Conservation (phyloP, 805 yeast species). For the Sugiyamaella chiloensis region DNA sequence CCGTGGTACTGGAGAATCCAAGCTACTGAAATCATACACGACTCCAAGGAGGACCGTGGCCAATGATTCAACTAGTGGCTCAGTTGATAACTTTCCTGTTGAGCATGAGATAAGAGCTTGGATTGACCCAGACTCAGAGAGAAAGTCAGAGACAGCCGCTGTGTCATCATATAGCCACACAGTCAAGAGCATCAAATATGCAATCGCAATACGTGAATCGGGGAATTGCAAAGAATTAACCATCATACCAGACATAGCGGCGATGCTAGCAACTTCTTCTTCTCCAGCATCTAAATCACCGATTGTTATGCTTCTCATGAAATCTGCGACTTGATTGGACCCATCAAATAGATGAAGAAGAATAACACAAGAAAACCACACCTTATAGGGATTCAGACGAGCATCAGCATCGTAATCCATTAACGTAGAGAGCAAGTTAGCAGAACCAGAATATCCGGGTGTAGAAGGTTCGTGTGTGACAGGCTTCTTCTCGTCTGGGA, state of each 20-base stretch:
- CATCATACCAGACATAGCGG: conserved; percentile 72
- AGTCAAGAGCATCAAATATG: conserved; percentile 70
- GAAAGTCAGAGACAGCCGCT: conserved; percentile 69
- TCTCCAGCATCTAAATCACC: conserved; percentile 57
- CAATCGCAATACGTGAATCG: conserved; percentile 75
- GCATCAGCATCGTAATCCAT: conserved; percentile 72
- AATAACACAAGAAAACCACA: conserved; percentile 77
- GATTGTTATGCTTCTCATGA: conserved; percentile 46
- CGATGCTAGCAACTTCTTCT: conserved; percentile 66
- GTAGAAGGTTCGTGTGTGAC: conserved; percentile 2
- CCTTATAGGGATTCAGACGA: conserved; percentile 77
- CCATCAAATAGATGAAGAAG: conserved; percentile 58
- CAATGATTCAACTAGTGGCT: conserved; percentile 67
- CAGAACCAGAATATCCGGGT: conserved; percentile 27
- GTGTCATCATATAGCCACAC: conserved; percentile 77
- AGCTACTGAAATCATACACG: conserved; percentile 69
- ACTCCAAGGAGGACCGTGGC: conserved; percentile 69
- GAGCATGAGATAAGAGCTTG: conserved; percentile 67
- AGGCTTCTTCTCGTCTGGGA: neutral
- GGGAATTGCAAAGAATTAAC: conserved; percentile 54
- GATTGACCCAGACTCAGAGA: conserved; percentile 62
- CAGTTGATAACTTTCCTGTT: conserved; percentile 48
- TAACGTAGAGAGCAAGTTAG: conserved; percentile 66
- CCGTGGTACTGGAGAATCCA: conserved; percentile 51
- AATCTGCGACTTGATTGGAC: conserved; percentile 27